Evolutionary conservation across 305 asterid species (phyloP).

Genomic region (Fraxinus albicans): DNA sequence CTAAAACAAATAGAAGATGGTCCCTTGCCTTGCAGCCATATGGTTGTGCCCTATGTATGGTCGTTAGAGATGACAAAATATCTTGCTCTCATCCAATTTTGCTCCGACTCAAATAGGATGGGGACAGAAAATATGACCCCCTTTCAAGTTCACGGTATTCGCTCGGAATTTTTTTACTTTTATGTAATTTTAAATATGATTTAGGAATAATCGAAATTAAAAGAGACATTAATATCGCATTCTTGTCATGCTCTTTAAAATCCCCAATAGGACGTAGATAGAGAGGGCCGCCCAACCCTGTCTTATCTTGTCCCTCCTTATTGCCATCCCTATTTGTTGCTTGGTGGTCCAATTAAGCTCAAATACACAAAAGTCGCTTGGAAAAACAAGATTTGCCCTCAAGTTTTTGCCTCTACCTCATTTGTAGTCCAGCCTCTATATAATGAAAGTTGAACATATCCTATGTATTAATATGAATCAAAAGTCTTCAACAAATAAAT

Average conservation of each 20-base stretch:
- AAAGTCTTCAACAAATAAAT: background rate
- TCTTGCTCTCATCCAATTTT: background rate
- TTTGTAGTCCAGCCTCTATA: background rate
- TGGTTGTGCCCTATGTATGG: background rate
- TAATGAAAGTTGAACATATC: background rate
- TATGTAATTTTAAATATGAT: too few species aligned
- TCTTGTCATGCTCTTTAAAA: background rate
- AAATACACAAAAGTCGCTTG: background rate
- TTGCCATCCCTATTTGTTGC: background rate
- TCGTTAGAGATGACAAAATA: background rate
- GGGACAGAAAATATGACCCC: background rate
- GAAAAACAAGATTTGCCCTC: background rate
- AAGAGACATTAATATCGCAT: too few species aligned
- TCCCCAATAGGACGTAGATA: background rate
- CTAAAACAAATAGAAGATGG: background rate
- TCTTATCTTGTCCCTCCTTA: too few species aligned
- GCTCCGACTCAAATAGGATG: background rate
- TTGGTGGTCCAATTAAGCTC: background rate
- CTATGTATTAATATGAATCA: background rate
- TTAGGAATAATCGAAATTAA: too few species aligned
- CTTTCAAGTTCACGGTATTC: background rate
- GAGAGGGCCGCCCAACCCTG: background rate
- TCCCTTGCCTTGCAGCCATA: background rate
- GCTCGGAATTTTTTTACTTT: background rate
- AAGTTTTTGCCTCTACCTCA: background rate